Evolutionary conservation across 305 asterid genomes (phyloP).

Genomic region (Lippia alba): DNA sequence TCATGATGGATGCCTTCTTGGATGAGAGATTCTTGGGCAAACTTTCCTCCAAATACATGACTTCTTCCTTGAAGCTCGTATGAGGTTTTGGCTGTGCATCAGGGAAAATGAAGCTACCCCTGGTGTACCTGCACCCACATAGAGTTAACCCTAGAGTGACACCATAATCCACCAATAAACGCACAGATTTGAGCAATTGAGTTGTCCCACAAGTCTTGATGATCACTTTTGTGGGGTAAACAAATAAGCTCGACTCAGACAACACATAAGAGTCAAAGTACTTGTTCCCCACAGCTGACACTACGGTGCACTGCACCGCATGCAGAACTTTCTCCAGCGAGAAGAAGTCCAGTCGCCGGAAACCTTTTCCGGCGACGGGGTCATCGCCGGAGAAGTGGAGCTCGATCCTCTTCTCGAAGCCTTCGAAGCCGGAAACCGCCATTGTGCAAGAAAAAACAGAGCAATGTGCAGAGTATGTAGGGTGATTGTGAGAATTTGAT

Average conservation of each 20-base stretch:
- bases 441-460: conserved; percentile 23
- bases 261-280: conserved; percentile 50
- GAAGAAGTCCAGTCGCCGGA: conserved; percentile 53
- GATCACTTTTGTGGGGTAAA: conserved; percentile 49
- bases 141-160: conserved; percentile 37
- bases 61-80: conserved; percentile 53
- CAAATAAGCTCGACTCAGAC: conserved; percentile 54
- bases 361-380: conserved; percentile 46
- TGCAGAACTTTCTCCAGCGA: conserved; percentile 54
- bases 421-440: conserved; percentile 79
- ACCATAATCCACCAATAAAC: conserved; percentile 36
- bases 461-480: not conserved
- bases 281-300: conserved; percentile 65
- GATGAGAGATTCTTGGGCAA: conserved; percentile 52
- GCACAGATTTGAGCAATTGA: conserved; percentile 40
- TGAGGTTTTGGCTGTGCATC: conserved; percentile 44
- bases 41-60: conserved; percentile 45
- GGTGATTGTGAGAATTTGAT: not conserved
- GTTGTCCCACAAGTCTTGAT: conserved; percentile 59
- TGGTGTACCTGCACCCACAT: conserved; percentile 43
- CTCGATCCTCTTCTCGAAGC: conserved; percentile 71
- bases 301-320: conserved; percentile 73
- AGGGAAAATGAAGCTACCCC: conserved; percentile 51
- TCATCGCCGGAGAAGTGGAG: conserved; percentile 64
- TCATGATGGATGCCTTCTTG: conserved; percentile 54